Evolutionary conservation across 768 basidiomycete species (phyloP).

Genomic region (Russula virescens): DNA sequence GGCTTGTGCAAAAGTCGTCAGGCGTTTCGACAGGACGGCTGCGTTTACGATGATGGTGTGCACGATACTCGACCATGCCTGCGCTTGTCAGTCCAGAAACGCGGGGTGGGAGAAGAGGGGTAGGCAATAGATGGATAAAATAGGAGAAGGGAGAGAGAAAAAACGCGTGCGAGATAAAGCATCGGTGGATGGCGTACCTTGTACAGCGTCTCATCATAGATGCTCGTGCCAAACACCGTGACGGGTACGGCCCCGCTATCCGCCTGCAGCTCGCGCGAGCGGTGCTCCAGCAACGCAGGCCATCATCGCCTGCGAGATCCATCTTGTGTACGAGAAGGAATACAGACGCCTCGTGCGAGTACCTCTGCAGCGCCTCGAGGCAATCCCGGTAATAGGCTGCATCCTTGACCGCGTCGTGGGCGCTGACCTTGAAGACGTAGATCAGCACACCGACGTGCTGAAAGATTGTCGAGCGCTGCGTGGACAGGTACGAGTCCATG

Average conservation of each 20-base stretch:
- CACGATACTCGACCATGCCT: conserved; percentile 99
- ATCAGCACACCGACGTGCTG: conserved; percentile 95
- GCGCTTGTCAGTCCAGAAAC: neutral
- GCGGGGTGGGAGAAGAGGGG: neutral
- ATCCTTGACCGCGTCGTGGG: conserved; percentile 78
- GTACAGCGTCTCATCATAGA: conserved; percentile 96
- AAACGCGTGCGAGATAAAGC: conserved; percentile 39
- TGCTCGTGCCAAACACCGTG: conserved; percentile 87
- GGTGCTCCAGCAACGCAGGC: conserved; percentile 57
- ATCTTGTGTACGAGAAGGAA: conserved; percentile 97
- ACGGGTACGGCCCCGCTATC: conserved; percentile 55
- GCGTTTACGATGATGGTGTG: conserved; percentile 92
- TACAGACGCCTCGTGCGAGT: conserved; percentile 75
- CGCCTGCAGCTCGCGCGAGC: conserved; percentile 65
- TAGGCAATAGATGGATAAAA: too few relatives aligned
- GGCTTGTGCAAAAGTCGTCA: conserved; percentile 78
- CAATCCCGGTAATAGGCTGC: conserved; percentile 90
- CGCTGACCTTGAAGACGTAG: conserved; percentile 96
- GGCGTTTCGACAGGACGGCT: conserved; percentile 78
- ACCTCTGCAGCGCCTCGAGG: conserved; percentile 71
- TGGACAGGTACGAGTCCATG: conserved; percentile 93
- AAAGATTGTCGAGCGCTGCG: conserved; percentile 92
- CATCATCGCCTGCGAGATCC: conserved; percentile 75
- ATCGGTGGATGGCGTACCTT: conserved; percentile 45
- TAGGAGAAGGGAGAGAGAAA: conserved; percentile 32